These are phyloP conservation scores for Leccinum uliginosum DNA, from an alignment of 768 basidiomycete genomes.

Conservation along the genomic window DNA sequence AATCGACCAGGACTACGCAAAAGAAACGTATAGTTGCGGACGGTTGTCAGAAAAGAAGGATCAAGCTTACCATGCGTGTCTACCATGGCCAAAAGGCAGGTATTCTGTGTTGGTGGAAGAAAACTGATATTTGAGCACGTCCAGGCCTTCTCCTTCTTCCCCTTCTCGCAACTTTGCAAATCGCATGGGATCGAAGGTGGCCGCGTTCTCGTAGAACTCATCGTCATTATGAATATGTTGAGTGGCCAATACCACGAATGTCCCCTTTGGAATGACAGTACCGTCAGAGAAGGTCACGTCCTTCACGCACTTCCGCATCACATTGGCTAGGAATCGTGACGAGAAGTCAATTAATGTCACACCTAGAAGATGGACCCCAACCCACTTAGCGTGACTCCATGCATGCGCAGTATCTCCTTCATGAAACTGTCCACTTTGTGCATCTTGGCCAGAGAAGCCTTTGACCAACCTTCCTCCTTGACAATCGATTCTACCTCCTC, in stretches of 20 bases:
- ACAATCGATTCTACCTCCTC: constrained; percentile 15
- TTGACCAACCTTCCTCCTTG: constrained; percentile 17
- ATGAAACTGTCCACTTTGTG: constrained; percentile 19
- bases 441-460: constrained; percentile 14
- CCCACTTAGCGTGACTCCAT: constrained; percentile 27
- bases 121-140: neutral
- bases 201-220: constrained; percentile 30
- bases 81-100: neutral
- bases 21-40: neutral
- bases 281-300: constrained; percentile 33
- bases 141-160: neutral
- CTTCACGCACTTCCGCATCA: constrained; percentile 10
- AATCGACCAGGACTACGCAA: neutral
- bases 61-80: neutral
- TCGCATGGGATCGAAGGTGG: constrained; percentile 2
- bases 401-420: constrained; percentile 22
- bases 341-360: neutral
- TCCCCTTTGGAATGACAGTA: constrained; percentile 33
- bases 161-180: neutral
- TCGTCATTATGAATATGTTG: constrained; percentile 22
- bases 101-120: neutral
- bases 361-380: neutral
- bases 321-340: neutral
- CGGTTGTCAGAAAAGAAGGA: neutral
- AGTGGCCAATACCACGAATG: constrained; percentile 21